A percentile compares a stretch with the other conserved stretches of the same genome.
Evolutionary conservation across 768 basidiomycete genomes (phyloP).

Genomic region (Phlebiopsis gigantea): DNA sequence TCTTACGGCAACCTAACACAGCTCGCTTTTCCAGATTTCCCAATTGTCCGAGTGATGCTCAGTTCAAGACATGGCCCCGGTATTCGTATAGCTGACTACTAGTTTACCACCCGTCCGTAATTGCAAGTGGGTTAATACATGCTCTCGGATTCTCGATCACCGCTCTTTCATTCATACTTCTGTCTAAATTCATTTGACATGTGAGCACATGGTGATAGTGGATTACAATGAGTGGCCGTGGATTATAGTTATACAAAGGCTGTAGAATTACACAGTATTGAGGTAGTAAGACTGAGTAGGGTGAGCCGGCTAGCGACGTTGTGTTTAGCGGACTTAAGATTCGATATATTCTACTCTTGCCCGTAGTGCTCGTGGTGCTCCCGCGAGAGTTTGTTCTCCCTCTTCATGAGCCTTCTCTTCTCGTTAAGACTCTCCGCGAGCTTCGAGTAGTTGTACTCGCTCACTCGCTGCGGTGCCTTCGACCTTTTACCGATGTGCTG

Average conservation of each 20-base stretch:
- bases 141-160: background rate
- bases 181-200: too few species aligned
- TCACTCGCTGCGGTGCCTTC: slow-evolving; percentile 19
- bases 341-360: background rate
- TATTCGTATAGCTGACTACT: slow-evolving; percentile 79
- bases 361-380: background rate
- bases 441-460: slow-evolving; percentile 31
- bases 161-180: background rate
- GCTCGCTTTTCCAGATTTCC: slow-evolving; percentile 44
- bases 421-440: slow-evolving; percentile 37
- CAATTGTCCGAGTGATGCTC: slow-evolving; percentile 76
- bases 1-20: background rate
- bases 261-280: background rate
- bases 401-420: slow-evolving; percentile 18
- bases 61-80: slow-evolving; percentile 88
- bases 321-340: background rate
- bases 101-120: slow-evolving; percentile 16
- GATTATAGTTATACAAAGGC: background rate
- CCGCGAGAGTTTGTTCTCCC: background rate
- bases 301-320: too few species aligned
- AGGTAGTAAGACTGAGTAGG: background rate
- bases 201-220: too few species aligned
- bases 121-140: background rate
- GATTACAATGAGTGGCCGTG: too few species aligned
- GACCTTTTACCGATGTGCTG: slow-evolving; percentile 43